These are phyloP conservation scores for Apiotrichum siamense DNA, from an alignment of 1,284 basidiomycete genomes.

Conservation along the genomic window DNA sequence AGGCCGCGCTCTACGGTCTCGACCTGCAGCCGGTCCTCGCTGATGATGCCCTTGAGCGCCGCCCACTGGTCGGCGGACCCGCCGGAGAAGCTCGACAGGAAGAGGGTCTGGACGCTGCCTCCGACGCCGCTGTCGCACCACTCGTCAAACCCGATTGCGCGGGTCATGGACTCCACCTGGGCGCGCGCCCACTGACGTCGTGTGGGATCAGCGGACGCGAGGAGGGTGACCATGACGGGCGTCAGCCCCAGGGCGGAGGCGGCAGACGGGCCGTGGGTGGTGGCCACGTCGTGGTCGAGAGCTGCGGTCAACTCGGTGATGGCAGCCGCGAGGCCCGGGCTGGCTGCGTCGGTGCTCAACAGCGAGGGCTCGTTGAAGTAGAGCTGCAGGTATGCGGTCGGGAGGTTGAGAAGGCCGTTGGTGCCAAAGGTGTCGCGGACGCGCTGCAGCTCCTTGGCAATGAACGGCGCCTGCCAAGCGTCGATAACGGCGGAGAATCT, in stretches of 20 bases:
- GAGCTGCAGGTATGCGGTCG: slow-evolving; percentile 58
- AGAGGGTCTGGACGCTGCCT: slow-evolving; percentile 23
- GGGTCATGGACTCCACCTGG: slow-evolving; percentile 19
- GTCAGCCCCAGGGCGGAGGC: slow-evolving; percentile 23
- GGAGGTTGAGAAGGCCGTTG: slow-evolving; percentile 35
- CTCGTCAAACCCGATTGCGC: slow-evolving; percentile 26
- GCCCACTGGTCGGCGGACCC: slow-evolving; percentile 18
- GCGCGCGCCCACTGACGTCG: slow-evolving; percentile 26
- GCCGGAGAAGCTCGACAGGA: slow-evolving; percentile 10
- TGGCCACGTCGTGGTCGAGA: slow-evolving; percentile 20
- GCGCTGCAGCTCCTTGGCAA: slow-evolving; percentile 19
- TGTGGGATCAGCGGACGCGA: slow-evolving; percentile 14
- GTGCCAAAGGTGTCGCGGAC: slow-evolving; percentile 12
- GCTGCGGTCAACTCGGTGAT: slow-evolving; percentile 47
- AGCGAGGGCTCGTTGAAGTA: slow-evolving; percentile 61
- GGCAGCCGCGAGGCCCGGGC: neutral
- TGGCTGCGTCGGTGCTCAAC: slow-evolving; percentile 49
- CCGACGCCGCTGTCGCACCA: slow-evolving; percentile 30
- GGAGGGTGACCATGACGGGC: slow-evolving; percentile 22
- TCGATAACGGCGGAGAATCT: slow-evolving; percentile 62
- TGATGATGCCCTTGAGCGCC: slow-evolving; percentile 19
- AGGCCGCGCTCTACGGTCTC: slow-evolving; percentile 33
- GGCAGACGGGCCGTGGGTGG: slow-evolving; percentile 7
- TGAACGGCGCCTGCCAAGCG: slow-evolving; percentile 55
- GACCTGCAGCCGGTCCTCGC: slow-evolving; percentile 15